Percentiles rank a stretch among this genome's conserved stretches.
Conservation (phyloP, 23 red algal genomes). For the Gracilaria domingensis region DNA sequence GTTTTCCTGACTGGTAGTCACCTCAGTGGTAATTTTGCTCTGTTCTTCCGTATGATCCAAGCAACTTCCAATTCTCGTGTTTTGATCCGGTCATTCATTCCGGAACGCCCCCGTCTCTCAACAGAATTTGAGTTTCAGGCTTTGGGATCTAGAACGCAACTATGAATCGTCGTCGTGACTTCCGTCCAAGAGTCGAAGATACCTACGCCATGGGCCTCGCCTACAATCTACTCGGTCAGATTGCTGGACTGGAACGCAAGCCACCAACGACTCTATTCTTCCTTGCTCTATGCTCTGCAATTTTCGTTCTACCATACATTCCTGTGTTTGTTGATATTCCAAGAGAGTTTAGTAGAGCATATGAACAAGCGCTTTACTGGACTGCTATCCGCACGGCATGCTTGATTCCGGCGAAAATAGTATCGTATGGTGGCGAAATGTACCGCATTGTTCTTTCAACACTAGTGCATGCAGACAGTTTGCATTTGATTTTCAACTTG, state of each 20-base stretch:
- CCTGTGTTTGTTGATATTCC: slow-evolving; percentile 22
- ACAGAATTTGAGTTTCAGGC: background rate
- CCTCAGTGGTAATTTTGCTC: too few species aligned
- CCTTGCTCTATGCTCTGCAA: slow-evolving; percentile 14
- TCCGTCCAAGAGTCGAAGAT: background rate
- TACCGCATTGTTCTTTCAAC: slow-evolving; percentile 48
- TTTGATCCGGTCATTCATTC: too few species aligned
- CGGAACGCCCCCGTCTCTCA: too few species aligned
- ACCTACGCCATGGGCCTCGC: slow-evolving; percentile 26
- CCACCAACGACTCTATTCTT: slow-evolving; percentile 57
- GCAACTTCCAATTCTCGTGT: too few species aligned
- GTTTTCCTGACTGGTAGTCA: too few species aligned
- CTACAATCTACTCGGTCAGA: slow-evolving; percentile 1
- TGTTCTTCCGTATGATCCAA: too few species aligned
- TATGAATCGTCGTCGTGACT: background rate
- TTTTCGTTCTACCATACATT: slow-evolving; percentile 56
- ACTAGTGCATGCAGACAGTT: slow-evolving; percentile 30
- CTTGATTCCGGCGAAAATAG: slow-evolving; percentile 24
- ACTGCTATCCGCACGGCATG: slow-evolving; percentile 23
- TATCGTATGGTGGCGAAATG: background rate
- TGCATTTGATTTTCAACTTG: slow-evolving; percentile 57
- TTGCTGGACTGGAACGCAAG: slow-evolving; percentile 11
- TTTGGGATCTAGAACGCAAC: background rate
- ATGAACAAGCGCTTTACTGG: background rate
- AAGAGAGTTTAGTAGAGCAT: background rate